phyloP scores from a whole-genome alignment of 108 stramenopile genomes.

The Discostella pseudostelligera region DNA sequence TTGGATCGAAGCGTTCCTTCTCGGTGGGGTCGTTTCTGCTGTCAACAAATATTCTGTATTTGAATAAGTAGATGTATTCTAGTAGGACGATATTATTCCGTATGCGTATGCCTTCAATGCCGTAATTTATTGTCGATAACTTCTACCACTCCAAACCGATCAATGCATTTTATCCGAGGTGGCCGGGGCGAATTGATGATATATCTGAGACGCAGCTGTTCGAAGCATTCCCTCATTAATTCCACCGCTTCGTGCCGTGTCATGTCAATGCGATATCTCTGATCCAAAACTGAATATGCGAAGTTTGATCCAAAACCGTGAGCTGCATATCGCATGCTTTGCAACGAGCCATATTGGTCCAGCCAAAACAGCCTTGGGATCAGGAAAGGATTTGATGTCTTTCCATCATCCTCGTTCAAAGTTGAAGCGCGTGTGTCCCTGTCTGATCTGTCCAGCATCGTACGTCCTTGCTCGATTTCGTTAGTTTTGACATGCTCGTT shows the following conservation, averaged over 20 bases:
- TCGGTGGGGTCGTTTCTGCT: too few species aligned
- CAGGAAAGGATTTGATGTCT: conserved; percentile 8
- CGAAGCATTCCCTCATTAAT: conserved; percentile 63
- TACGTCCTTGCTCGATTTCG: conserved; percentile 1
- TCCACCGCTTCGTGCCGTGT: conserved; percentile 51
- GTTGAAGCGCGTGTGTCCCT: neutral
- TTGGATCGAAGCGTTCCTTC: too few species aligned
- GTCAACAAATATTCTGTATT: too few species aligned
- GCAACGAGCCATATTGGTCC: conserved; percentile 78
- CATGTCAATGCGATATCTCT: conserved; percentile 57
- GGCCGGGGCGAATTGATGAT: conserved; percentile 69
- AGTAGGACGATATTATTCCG: too few species aligned
- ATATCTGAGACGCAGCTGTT: conserved; percentile 68
- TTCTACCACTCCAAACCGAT: conserved; percentile 37
- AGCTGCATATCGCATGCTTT: conserved; percentile 64
- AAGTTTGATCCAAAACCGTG: conserved; percentile 78
- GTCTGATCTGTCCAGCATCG: neutral
- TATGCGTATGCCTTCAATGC: too few species aligned
- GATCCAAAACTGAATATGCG: conserved; percentile 67
- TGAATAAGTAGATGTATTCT: too few species aligned
- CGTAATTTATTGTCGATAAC: too few species aligned
- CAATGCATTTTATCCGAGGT: conserved; percentile 80
- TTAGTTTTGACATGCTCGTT: neutral
- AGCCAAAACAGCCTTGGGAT: conserved; percentile 72
- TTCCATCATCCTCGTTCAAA: neutral